Conservation (phyloP, 352 stramenopile genomes). For the Globisporangium middletonii region DNA sequence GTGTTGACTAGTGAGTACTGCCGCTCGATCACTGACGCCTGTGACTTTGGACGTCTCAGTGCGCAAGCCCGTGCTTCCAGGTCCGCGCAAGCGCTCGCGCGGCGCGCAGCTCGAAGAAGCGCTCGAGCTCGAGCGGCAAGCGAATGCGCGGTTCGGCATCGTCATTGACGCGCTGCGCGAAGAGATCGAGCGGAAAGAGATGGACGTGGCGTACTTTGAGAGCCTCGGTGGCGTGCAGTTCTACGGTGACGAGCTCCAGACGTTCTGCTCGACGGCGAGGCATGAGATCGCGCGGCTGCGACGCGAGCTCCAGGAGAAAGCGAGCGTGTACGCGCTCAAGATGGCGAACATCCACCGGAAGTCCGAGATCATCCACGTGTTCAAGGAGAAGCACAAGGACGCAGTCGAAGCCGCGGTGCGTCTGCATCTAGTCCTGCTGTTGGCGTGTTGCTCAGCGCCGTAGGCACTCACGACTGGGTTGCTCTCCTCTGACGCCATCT, state of each 20-base stretch:
- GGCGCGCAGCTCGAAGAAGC: constrained; percentile 68
- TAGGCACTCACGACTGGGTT: neutral
- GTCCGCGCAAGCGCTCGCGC: constrained; percentile 43
- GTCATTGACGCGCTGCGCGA: constrained; percentile 50
- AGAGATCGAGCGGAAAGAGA: constrained; percentile 68
- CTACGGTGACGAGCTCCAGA: constrained; percentile 36
- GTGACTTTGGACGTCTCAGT: constrained; percentile 6
- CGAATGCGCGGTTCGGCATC: constrained; percentile 36
- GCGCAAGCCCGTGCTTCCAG: constrained; percentile 20
- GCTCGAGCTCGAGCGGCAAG: constrained; percentile 38
- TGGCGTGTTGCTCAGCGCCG: neutral
- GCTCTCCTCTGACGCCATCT: neutral
- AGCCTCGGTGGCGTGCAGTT: constrained; percentile 53
- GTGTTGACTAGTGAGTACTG: neutral
- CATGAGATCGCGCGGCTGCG: constrained; percentile 29
- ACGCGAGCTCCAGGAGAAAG: constrained; percentile 46
- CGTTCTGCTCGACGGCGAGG: constrained; percentile 37
- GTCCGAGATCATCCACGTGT: constrained; percentile 58
- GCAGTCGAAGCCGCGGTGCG: constrained; percentile 31
- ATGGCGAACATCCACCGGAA: constrained; percentile 58
- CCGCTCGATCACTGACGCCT: neutral
- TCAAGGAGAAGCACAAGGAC: constrained; percentile 58
- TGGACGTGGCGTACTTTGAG: constrained; percentile 76
- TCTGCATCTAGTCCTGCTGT: neutral
- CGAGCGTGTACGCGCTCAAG: constrained; percentile 43